Evolutionary conservation across 257 asterid genomes (phyloP).

Genomic region (Oldenlandia corymbosa): DNA sequence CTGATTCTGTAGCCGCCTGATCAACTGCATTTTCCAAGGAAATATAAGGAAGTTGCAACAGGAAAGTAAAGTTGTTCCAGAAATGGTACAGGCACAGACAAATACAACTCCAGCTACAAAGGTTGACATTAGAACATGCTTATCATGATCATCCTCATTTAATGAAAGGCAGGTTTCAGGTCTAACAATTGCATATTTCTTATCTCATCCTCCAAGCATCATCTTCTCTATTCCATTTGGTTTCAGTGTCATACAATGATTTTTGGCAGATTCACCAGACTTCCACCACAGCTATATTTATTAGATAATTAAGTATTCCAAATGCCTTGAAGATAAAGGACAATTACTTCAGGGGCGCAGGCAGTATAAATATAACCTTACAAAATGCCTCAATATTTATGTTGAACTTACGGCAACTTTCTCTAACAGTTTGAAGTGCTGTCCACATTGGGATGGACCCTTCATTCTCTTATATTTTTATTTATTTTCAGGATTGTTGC

Average conservation of each 20-base stretch:
- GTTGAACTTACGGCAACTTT: neutral
- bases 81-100: neutral
- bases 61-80: conserved; percentile 3
- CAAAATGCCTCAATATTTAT: no score
- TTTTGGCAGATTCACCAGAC: neutral
- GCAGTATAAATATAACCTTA: no score
- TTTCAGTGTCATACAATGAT: neutral
- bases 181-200: neutral
- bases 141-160: neutral
- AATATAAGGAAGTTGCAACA: conserved; percentile 8
- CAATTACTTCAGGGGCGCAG: no score
- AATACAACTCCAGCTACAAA: neutral
- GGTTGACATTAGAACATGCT: neutral
- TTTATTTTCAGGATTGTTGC: neutral
- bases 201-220: neutral
- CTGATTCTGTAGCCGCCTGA: conserved; percentile 66
- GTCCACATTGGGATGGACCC: neutral
- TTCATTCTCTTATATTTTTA: no score
- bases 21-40: conserved; percentile 49
- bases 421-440: neutral
- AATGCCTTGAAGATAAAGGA: no score
- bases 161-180: neutral
- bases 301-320: neutral
- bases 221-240: neutral
- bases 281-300: neutral